Base-by-base conservation (phyloP, 2,329 filamentous ascomycete species). In the Penicillium sp. region DNA sequence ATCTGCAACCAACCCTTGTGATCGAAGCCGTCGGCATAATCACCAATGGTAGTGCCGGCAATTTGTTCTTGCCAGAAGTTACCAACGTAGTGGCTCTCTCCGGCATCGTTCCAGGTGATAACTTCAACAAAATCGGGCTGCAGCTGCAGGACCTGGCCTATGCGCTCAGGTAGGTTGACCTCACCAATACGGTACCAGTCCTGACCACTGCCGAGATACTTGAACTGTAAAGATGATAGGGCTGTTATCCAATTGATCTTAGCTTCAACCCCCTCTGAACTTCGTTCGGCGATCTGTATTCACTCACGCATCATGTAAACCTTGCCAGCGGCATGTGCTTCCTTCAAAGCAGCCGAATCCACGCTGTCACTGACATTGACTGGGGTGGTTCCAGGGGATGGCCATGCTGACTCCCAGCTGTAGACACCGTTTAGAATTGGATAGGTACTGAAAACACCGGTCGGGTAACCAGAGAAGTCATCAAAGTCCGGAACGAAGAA, bases 21-120 rank as follows among this genome's bases (percentile, higher is more conserved):
- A 48, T 72, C 63, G 43, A 71, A 74, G 1, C 61, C 66, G 11
- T 69, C 62, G 11, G 67, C 67, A 29, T 75, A 73, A 1, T 53
- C 60, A 3, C 61, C 60, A 19, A 73, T 72, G 1, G 60, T 49
- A 10, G 58, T 63, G 9, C 46, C 74, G 67, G 1, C 31, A 11
- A 37, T 50, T 14, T 49, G 47, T 52, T 76, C 74, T 1, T 58
- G 56, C 73, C 74, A 77, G 10, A 71, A 53, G n/a, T 74, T 73
- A 1, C 74, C 75, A 57, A 78, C 72, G 52, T 78, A 77, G 57
- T 77, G 75, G 11, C 63, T 64, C 52, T 77, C 75, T 2, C 73
- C 73, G 0, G 68, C 73, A 49, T 78, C 75, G 48, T 78, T 77
- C 49, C 75, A 78, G 14, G 73, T 75, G 47, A 75, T 73, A 5